Evolutionary conservation across 73 alveolate species (phyloP), one percentile per base, ranked within the genome.

Genomic region (Loxodes magnus): DNA sequence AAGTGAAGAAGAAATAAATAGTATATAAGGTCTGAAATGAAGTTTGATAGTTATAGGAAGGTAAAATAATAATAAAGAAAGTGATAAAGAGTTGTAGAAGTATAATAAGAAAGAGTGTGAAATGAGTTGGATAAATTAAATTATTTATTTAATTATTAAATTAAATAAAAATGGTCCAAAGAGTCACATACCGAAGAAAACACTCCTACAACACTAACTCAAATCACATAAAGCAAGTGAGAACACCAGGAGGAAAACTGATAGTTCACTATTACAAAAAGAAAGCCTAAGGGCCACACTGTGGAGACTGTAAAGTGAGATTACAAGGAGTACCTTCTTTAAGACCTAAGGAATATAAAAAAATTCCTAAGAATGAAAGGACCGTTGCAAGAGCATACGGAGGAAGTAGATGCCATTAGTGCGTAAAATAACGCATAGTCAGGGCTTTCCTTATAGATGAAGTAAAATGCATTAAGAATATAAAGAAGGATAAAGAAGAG

Each of bases 361-460:
- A 62, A 49, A 42, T 63, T 16, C 53, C 76, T 28, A 58, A 62
- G 28, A 63, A 60, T n/a, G 56, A 57, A 31, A 42, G 82, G 62
- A 68, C 82, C 51, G 82, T 68, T 12, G 41, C 74, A n/a, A 65
- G 79, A 59, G 50, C 79, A 4, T 65, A 65, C 42, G 79, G 79
- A n/a, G 79, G 77, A 15, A 30, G 22, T 36, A 21, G 28, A 20
- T 27, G 51, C 52, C 61, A 64, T 44, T 48, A 29, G 34, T 44
- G 61, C 37, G 82, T 67, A 21, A 67, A 38, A 67, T 67, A 67
- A 19, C 57, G 77, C 43, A 67, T 67, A 12, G 61, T 67, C 17
- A 67, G 82, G 60, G 82, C 82, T 26, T 67, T 67, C 69, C 56
- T 67, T 25, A 67, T 46, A 27, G 82, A 67, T 59, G 82, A 67